These are phyloP conservation scores for Cystofilobasidium capitatum DNA, from an alignment of 768 basidiomycete species.

Conservation along the genomic window DNA sequence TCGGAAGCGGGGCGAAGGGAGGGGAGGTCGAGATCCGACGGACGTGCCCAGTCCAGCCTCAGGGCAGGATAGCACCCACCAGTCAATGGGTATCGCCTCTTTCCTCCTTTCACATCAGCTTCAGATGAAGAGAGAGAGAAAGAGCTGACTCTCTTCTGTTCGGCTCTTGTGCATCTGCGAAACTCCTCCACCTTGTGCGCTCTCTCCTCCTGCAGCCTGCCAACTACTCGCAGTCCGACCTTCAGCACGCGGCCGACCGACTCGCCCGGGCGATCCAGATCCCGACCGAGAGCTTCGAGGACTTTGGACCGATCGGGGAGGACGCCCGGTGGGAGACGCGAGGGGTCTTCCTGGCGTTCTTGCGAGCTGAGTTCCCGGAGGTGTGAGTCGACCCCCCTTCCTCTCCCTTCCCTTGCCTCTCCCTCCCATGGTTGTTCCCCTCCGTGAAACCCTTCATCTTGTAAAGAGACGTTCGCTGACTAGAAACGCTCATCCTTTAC, in stretches of 20 bases:
- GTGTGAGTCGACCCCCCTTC: neutral
- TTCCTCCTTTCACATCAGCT: too few relatives aligned
- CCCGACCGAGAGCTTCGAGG: constrained; percentile 4
- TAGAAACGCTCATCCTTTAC: neutral
- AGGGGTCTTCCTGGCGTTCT: neutral
- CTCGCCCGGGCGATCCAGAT: neutral
- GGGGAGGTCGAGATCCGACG: neutral
- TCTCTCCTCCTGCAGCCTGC: neutral
- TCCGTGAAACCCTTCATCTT: neutral
- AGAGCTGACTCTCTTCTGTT: too few relatives aligned
- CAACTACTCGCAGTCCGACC: neutral
- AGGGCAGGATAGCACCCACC: neutral
- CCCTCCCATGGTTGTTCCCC: too few relatives aligned
- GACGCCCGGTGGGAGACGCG: neutral
- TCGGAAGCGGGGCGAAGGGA: neutral
- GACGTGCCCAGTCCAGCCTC: neutral
- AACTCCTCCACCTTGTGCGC: too few relatives aligned
- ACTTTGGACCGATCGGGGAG: neutral
- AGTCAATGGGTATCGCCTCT: neutral
- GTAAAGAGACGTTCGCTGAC: neutral
- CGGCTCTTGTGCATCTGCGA: too few relatives aligned
- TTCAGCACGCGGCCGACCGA: neutral
- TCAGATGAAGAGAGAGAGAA: too few relatives aligned
- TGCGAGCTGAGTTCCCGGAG: neutral
- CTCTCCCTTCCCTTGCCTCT: too few relatives aligned